Conservation (phyloP, 805 yeast genomes). For the Saccharomycopsis fodiens region DNA sequence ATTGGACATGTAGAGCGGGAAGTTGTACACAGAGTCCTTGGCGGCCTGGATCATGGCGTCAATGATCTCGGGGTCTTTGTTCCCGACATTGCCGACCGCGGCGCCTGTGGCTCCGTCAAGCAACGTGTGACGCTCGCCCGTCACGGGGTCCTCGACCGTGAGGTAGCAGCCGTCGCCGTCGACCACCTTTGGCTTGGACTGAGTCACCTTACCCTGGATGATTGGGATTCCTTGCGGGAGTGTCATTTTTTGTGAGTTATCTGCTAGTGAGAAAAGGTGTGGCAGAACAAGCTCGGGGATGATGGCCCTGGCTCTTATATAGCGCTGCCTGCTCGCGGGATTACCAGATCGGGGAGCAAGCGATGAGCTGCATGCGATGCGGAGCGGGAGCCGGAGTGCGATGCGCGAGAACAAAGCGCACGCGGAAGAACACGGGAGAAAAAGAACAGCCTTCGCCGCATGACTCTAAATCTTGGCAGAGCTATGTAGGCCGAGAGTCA, state of each 20-base stretch:
- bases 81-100: conserved; percentile 44
- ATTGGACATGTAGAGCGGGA: conserved; percentile 29
- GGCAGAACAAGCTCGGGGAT: background rate
- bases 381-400: too few species aligned
- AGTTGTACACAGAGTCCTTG: conserved; percentile 32
- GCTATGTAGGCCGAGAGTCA: too few species aligned
- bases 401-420: background rate
- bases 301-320: too few species aligned
- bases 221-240: conserved; percentile 17
- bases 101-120: conserved; percentile 45
- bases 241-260: background rate
- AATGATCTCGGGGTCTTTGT: conserved; percentile 34
- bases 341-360: background rate
- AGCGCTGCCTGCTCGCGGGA: too few species aligned
- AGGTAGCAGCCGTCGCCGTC: conserved; percentile 37
- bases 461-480: too few species aligned
- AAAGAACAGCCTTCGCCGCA: background rate
- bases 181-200: conserved; percentile 33
- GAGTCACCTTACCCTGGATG: conserved; percentile 34
- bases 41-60: conserved; percentile 32
- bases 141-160: conserved; percentile 35
- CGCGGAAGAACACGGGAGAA: background rate
- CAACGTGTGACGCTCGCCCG: conserved; percentile 29
- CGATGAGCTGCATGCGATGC: too few species aligned
- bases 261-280: background rate